phyloP scores from a whole-genome alignment of 306 rosid species.

The Quercus glauca region DNA sequence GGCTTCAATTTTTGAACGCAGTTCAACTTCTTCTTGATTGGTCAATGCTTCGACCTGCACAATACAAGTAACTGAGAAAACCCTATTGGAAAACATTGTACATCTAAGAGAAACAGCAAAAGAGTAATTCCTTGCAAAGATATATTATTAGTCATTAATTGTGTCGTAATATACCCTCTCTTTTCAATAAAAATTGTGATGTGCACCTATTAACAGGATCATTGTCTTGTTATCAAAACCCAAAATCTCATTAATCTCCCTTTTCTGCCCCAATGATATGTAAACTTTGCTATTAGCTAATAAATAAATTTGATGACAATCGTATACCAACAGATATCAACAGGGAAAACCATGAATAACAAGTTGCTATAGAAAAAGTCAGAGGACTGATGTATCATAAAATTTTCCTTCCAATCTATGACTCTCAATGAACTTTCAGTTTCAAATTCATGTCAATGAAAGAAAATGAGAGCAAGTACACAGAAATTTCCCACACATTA shows the following conservation, averaged over 20 bases:
- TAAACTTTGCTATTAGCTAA: no score
- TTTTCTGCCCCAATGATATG: no score
- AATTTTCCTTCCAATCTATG: neutral
- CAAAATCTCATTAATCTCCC: neutral
- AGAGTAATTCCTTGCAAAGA: neutral
- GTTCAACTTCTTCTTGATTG: constrained; percentile 89
- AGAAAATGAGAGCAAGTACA: neutral
- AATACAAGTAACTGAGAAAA: constrained; percentile 18
- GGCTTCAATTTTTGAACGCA: constrained; percentile 90
- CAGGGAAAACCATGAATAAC: neutral
- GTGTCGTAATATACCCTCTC: neutral
- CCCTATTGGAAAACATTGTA: neutral
- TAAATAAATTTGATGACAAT: neutral
- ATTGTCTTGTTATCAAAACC: neutral
- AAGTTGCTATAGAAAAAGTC: neutral
- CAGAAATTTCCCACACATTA: neutral
- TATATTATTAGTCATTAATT: neutral
- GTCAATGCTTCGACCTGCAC: constrained; percentile 76
- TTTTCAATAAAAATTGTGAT: neutral
- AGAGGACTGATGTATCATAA: neutral
- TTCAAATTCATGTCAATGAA: neutral
- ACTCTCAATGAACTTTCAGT: neutral
- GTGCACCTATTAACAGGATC: neutral
- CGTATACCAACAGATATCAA: neutral
- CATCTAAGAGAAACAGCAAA: neutral